These are phyloP conservation scores for Ligustrum vulgare DNA, from an alignment of 257 asterid genomes.

Conservation along the genomic window DNA sequence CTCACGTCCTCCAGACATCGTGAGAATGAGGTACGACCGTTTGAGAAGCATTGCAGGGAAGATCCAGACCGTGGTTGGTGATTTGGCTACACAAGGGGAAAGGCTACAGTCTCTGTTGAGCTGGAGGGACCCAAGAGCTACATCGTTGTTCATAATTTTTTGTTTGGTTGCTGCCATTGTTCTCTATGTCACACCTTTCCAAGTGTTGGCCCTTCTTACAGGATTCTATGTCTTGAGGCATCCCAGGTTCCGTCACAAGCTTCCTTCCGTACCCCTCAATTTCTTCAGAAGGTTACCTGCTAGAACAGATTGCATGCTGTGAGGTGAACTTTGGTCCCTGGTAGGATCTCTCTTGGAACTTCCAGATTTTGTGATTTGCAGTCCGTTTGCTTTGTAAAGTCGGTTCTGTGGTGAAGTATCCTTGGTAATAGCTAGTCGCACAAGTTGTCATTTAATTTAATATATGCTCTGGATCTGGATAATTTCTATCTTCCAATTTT, in stretches of 20 bases:
- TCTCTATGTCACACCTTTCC: conserved; percentile 52
- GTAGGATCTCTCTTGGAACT: conserved; percentile 27
- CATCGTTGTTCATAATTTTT: conserved; percentile 45
- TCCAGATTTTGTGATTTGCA: conserved; percentile 32
- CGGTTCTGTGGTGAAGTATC: conserved; percentile 24
- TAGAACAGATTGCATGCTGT: conserved; percentile 52
- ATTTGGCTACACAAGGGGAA: conserved; percentile 59
- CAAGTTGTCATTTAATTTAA: conserved; percentile 40
- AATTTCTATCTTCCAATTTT: conserved; percentile 14
- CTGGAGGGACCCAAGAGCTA: conserved; percentile 63
- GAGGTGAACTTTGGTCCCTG: conserved; percentile 28
- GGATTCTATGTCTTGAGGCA: conserved; percentile 49
- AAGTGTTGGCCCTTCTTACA: conserved; percentile 36
- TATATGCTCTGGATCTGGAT: conserved; percentile 33
- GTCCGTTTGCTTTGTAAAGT: conserved; percentile 21
- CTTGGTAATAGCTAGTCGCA: conserved; percentile 29
- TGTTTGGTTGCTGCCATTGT: conserved; percentile 41
- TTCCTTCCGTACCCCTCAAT: conserved; percentile 47
- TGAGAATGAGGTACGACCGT: conserved; percentile 54
- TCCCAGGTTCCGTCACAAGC: conserved; percentile 51
- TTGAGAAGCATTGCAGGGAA: conserved; percentile 52
- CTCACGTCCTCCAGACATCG: conserved; percentile 45
- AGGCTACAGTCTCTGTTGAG: conserved; percentile 49
- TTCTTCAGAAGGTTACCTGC: conserved; percentile 59
- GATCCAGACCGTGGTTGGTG: conserved; percentile 53